Percentiles rank a stretch among this genome's conserved stretches.
Evolutionary conservation across 257 asterid genomes (phyloP).

Genomic region (Coffea eugenioides): DNA sequence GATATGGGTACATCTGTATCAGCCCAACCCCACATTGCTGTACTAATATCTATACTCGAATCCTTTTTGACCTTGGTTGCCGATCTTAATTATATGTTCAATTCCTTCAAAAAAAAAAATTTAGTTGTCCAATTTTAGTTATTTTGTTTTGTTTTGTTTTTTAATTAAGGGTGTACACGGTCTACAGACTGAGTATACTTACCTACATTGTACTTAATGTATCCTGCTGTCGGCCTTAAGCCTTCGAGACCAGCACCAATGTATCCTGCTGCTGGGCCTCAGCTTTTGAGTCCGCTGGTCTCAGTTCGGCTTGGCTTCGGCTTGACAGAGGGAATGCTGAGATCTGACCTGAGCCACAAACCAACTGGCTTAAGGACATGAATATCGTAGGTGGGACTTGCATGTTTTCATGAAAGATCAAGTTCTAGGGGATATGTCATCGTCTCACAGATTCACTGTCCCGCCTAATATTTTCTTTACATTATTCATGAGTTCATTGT

Average conservation of each 20-base stretch:
- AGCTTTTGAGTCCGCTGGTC: neutral
- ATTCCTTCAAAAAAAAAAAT: too few species aligned
- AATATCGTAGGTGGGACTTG: slow-evolving; percentile 20
- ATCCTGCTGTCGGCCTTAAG: neutral
- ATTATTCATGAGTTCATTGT: neutral
- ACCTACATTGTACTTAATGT: neutral
- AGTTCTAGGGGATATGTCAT: neutral
- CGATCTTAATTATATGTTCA: neutral
- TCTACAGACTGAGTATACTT: neutral
- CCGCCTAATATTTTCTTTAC: slow-evolving; percentile 3
- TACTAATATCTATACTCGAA: neutral
- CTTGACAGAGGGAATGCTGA: too few species aligned
- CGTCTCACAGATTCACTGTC: neutral
- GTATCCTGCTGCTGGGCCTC: neutral
- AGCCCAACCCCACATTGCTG: neutral
- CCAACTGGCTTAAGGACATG: slow-evolving; percentile 1
- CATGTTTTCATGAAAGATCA: neutral
- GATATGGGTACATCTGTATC: neutral
- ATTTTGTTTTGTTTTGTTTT: neutral
- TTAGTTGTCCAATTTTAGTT: neutral
- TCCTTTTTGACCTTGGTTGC: neutral
- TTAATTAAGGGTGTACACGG: too few species aligned
- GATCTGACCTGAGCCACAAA: neutral
- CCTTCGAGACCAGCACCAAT: neutral
- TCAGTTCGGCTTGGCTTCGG: neutral